Conservation (phyloP, 179 eudicot genomes). For the Sideroxylon spinosum region DNA sequence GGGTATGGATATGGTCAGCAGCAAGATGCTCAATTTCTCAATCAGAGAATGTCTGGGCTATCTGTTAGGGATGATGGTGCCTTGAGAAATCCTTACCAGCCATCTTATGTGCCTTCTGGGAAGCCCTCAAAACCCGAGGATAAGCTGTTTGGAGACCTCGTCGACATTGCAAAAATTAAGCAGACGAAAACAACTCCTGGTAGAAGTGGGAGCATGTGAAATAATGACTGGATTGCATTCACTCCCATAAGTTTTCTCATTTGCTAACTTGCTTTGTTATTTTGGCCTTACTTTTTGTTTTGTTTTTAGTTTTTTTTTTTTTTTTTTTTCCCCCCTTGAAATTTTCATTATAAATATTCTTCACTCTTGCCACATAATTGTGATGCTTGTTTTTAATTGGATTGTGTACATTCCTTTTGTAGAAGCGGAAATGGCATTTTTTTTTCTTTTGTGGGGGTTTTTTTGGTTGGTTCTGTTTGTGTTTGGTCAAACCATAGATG, state of each 20-base stretch:
- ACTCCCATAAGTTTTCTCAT: background rate
- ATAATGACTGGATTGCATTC: constrained; percentile 14
- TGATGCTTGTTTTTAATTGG: constrained; percentile 8
- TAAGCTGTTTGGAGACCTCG: constrained; percentile 89
- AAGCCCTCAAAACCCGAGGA: constrained; percentile 75
- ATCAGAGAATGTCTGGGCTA: constrained; percentile 67
- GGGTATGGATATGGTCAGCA: constrained; percentile 58
- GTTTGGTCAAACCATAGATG: too few relatives aligned
- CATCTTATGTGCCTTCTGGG: constrained; percentile 66
- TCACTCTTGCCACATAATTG: background rate
- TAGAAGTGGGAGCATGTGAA: constrained; percentile 47
- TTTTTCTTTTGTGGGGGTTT: too few relatives aligned
- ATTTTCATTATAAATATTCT: too few relatives aligned
- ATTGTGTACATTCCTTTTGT: constrained; percentile 14
- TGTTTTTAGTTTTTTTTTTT: constrained; percentile 8
- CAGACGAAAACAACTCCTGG: constrained; percentile 38
- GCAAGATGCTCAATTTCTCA: constrained; percentile 57
- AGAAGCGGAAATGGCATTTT: background rate
- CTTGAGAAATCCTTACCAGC: constrained; percentile 36
- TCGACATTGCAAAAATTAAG: constrained; percentile 72
- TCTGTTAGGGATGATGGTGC: constrained; percentile 53
- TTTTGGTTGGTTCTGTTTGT: too few relatives aligned
- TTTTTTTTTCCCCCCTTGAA: background rate
- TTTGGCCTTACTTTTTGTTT: background rate
- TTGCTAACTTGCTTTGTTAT: constrained; percentile 16